Evolutionary conservation across 306 rosid genomes (phyloP), one percentile per base, ranked within the genome.

Genomic region (Castanea mollissima): DNA sequence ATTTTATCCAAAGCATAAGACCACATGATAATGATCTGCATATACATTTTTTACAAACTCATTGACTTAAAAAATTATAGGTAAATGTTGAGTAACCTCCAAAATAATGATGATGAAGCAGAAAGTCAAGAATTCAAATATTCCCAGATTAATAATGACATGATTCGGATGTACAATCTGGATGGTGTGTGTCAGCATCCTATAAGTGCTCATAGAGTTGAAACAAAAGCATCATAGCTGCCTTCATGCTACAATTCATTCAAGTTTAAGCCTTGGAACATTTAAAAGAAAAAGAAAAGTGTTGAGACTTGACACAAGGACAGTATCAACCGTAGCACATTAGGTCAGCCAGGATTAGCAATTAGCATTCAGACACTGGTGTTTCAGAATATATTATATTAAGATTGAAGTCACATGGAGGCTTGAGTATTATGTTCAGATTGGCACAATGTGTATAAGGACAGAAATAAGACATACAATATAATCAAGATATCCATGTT

Each of bases 61-160:
- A 63, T 51, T 41, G 54, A 34, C 46, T 62, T 18, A 34, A 31
- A 69, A 19, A 25, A 59, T 59, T 14, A 25, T 59, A 59, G 23
- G 12, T 59, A 59, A 18, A 59, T 59, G 27, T 18, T 21, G 20
- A 59, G 11, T 10, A 18, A 34, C 62, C 21, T 71, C 54, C 54
- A 11, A 49, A 11, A 49, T 49, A 49, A 11, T 49, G 13, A 58
- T 23, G 29, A 58, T 20, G n/a, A n/a, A 58, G 70, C 32, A 41
- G 71, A 69, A 57, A 9, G 41, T 54, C 31, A 75, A 55, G 63
- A 79, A 55, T 8, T 73, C 56, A 77, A 73, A 62, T 59, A 77
- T 23, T 20, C 71, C 27, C 20, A 29, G 27, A 80, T 54, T 56
- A 32, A 62, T 18, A 62, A 34, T 62, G 56, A 58, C 73, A 46